Conservation (phyloP, 2,329 filamentous ascomycete genomes). For the Colletotrichum sp. region DNA sequence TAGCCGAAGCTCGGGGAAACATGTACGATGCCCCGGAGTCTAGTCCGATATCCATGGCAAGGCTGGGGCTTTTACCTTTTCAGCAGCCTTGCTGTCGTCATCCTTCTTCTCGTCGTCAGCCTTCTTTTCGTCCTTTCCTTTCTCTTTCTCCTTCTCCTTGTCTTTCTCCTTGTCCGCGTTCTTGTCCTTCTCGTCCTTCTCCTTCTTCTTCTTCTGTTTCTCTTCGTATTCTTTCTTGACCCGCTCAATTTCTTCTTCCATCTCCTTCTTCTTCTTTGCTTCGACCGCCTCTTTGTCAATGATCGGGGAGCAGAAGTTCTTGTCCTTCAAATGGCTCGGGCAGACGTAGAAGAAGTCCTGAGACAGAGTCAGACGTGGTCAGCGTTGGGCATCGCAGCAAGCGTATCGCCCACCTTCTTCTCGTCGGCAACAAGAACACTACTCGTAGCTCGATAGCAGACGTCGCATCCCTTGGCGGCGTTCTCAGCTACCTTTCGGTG, state of each 20-base stretch:
- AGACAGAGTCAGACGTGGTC: not conserved
- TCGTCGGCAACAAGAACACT: slow-evolving; percentile 90
- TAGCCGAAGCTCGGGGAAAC: not conserved
- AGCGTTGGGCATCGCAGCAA: not conserved
- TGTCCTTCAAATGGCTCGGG: slow-evolving; percentile 80
- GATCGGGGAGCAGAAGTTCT: slow-evolving; percentile 78
- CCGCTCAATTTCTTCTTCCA: slow-evolving; percentile 68
- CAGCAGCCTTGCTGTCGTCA: slow-evolving; percentile 29
- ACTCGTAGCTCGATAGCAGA: slow-evolving; percentile 88
- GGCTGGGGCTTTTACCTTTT: not conserved
- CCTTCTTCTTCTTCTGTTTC: slow-evolving; percentile 70
- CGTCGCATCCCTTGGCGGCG: slow-evolving; percentile 83
- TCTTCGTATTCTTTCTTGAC: slow-evolving; percentile 81
- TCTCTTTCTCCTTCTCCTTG: slow-evolving; percentile 47
- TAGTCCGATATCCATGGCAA: not conserved
- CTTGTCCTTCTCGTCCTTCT: slow-evolving; percentile 67
- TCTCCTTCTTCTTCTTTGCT: slow-evolving; percentile 68
- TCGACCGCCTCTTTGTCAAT: slow-evolving; percentile 71
- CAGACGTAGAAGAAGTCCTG: slow-evolving; percentile 94
- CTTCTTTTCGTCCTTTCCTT: slow-evolving; percentile 41
- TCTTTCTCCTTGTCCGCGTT: slow-evolving; percentile 51
- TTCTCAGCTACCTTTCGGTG: slow-evolving; percentile 86
- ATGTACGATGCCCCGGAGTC: not conserved
- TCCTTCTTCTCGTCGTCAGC: slow-evolving; percentile 38
- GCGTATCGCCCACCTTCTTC: slow-evolving; percentile 69